These are phyloP conservation scores for Heliocybe sulcata DNA, from an alignment of 1,284 basidiomycete genomes.

Conservation along the genomic window DNA sequence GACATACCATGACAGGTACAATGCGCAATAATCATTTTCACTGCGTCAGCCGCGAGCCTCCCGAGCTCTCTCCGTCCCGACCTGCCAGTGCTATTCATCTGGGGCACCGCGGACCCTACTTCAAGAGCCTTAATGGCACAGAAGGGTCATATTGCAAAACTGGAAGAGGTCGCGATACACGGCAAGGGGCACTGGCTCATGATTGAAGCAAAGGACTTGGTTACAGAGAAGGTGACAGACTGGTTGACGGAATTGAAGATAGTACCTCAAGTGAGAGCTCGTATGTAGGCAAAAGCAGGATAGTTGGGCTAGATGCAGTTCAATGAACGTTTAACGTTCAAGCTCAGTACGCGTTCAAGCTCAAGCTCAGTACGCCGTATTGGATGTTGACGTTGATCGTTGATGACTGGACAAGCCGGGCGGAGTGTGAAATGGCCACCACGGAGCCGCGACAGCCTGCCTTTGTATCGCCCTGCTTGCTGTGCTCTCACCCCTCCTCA, in stretches of 20 bases:
- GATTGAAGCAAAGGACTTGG: slow-evolving; percentile 45
- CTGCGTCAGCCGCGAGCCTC: slow-evolving; percentile 28
- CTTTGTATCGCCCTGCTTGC: slow-evolving; percentile 9
- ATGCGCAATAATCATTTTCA: slow-evolving; percentile 6
- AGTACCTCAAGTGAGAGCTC: neutral
- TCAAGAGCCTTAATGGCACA: slow-evolving; percentile 17
- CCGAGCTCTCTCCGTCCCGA: slow-evolving; percentile 31
- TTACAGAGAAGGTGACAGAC: slow-evolving; percentile 35
- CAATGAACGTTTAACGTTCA: too few relatives aligned
- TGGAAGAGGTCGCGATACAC: neutral
- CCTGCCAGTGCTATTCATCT: slow-evolving; percentile 56
- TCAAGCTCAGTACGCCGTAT: too few relatives aligned
- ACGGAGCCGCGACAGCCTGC: neutral
- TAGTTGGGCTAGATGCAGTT: too few relatives aligned
- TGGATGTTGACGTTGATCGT: neutral
- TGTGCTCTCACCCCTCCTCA: slow-evolving; percentile 2
- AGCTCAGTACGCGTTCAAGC: too few relatives aligned
- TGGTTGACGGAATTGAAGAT: slow-evolving; percentile 30
- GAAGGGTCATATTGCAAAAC: slow-evolving; percentile 18
- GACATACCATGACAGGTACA: neutral
- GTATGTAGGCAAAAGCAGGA: neutral
- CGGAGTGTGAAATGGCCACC: neutral
- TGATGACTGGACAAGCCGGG: neutral
- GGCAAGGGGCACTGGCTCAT: slow-evolving; percentile 59
- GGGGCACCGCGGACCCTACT: slow-evolving; percentile 46